Evolutionary conservation across 1,139 yeast species (phyloP), one percentile per base, ranked within the genome.

Genomic region (Lodderomyces beijingensis): DNA sequence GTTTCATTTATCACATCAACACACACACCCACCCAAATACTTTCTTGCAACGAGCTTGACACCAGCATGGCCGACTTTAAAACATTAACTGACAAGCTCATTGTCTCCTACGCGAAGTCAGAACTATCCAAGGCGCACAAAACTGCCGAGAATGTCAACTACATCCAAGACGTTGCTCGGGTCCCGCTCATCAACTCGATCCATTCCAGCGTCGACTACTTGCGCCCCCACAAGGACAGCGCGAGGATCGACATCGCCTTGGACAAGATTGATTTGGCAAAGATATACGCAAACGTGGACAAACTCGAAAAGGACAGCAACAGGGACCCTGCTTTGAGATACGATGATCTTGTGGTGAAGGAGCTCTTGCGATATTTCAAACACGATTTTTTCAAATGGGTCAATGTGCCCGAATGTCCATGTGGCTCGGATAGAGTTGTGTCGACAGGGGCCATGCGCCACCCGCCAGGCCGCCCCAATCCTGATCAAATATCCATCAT

Each of bases 361-460:
- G 91, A 79, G 43, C 55, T 85, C 13, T 63, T 89, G 23, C 57
- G 68, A 28, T 89, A 93, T 77, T 89, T 82, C 60, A 88, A 87
- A 47, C 64, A 79, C 31, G 79, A 75, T 30, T 88, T 86, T 59
- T 89, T 91, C 59, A 64, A 60, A 24, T 89, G 97, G 97, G 79
- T 86, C 10, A 81, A 82, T 47, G 69, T 70, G 27, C 89, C 94
- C 0, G 51, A 61, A 6, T 88, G 96, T 49, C 53, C 64, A 0
- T 87, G 96, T 52, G 37, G 39, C 3, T 35, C 35, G 15, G 29
- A 28, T 5, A 14, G 23, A 10, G 42, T 45, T 5, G 50, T 51
- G 8, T 42, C 43, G 30, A 39, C 49, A 12, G 50, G 49, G 0
- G 43, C 41, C 4, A 38, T 38, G 5, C 44, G 44, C 7, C 11